Base-by-base conservation (phyloP, 2,329 filamentous ascomycete genomes). In the Taxawa tesnikishii region DNA sequence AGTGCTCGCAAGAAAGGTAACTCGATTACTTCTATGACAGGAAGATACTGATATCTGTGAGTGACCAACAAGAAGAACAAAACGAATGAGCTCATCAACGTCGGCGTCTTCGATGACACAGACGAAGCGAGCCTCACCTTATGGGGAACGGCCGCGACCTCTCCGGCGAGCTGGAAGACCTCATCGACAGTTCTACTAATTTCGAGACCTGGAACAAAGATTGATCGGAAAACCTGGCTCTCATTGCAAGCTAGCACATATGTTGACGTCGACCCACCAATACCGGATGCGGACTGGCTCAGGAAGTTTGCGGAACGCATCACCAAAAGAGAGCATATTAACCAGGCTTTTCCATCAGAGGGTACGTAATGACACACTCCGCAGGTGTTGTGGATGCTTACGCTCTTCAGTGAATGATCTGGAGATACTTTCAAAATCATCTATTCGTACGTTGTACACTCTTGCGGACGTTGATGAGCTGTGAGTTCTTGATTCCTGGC, bases 81-180 rank as follows among this genome's bases (percentile, higher is more conserved):
- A 3, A 48, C 53, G n/a, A 53, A 58, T 1, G 58, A 67, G 17
- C 54, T 70, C 9, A 45, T 67, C 15, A 67, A 68, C 28, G 49
- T 76, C 4, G 53, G 57, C 4, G 50, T 76, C 7, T 72, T 73
- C 42, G 73, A 78, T 45, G 63, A 75, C 42, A 75, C 70, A 1
- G 61, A 60, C 2, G 62, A 64, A 37, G 63, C 63, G 4, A 53
- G 58, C 2, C 50, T 76, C n/a, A 70, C 62, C 11, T 51, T 75
- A 4, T 76, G 70, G 63, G 62, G 62, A 21, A 58, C 63, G n/a
- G 53, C 66, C 28, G 58, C 64, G 10, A 18, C 26, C 6, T 33
- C 26, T 12, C 57, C 60, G 2, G 50, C 55, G 5, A 33, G 46
- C 2, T 71, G 69, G 62, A 38, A 47, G 4, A 59, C 68, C 3